Evolutionary conservation across 2,329 filamentous ascomycete species (phyloP), one percentile per base, ranked within the genome.

Genomic region (Mycosphaerella arachidis): DNA sequence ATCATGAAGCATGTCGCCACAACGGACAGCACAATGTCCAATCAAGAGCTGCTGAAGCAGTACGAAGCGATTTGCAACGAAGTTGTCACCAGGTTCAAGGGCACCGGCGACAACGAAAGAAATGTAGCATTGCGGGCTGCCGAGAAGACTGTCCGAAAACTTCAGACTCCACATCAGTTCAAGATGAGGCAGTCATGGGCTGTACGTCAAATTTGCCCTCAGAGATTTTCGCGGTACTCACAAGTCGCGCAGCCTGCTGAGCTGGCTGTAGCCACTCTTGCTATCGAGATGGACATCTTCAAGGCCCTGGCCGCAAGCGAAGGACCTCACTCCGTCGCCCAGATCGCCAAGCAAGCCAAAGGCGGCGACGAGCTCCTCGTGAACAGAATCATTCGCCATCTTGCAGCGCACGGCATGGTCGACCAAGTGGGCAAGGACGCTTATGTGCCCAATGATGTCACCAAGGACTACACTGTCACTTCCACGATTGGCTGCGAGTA

Each of bases 391-490:
- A 27, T 54, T 10, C 31, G 37, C 20, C 13, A 13, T 7, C 33
- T 54, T 9, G 52, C 52, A 43, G 52, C 52, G 10, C 52, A 54
- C n/a, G 35, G 35, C 52, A 40, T 43, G 31, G 37, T 54, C 52
- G 52, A 54, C 20, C 52, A 54, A 18, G 9, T 16, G 18, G 52
- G 27, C 52, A 37, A 54, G n/a, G n/a, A 54, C 6, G 31, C 33
- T 37, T 43, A 54, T 27, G n/a, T 16, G 5, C 7, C 52, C 33
- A 54, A 43, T 20, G 2, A 40, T 24, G 27, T 40, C 12, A 54
- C 52, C 10, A 40, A 1, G 20, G 33, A 54, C 52, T 54, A 40
- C 6, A 29, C 52, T 7, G 35, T 33, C 4, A n/a, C 6, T 29
- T 13, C n/a, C 2, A 12, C 29, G 20, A 24, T 40, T 33, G 31